phyloP scores from a whole-genome alignment of 345 rosid species.

The Atalantia buxifolia region DNA sequence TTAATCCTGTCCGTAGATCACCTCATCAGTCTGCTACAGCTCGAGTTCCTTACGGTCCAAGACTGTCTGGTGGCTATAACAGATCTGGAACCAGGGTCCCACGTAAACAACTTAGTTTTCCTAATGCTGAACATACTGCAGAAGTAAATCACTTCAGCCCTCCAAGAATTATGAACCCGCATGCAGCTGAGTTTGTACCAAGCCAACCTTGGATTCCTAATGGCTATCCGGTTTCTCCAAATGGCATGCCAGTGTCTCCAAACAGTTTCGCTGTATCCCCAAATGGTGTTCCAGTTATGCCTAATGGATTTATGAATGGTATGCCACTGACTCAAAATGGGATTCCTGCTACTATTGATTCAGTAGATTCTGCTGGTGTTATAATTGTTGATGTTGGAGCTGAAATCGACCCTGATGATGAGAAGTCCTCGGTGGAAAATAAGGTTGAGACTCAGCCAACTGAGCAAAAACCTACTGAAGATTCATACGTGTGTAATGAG shows the following conservation, averaged over 20 bases:
- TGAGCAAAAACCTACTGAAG: slow-evolving; percentile 29
- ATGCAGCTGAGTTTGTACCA: slow-evolving; percentile 91
- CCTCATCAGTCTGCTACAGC: slow-evolving; percentile 94
- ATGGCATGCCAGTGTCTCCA: slow-evolving; percentile 52
- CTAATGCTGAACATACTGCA: slow-evolving; percentile 47
- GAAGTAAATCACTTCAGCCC: slow-evolving; percentile 58
- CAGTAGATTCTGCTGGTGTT: slow-evolving; percentile 36
- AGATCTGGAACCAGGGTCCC: slow-evolving; percentile 70
- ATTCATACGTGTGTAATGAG: slow-evolving; percentile 28
- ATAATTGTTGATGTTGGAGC: slow-evolving; percentile 28
- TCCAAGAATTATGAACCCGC: slow-evolving; percentile 93
- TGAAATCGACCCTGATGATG: slow-evolving; percentile 45
- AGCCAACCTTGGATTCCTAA: slow-evolving; percentile 86
- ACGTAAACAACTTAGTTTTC: slow-evolving; percentile 63
- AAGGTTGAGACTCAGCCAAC: slow-evolving; percentile 31
- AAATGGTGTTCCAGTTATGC: slow-evolving; percentile 42
- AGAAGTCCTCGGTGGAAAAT: slow-evolving; percentile 36
- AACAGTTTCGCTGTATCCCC: slow-evolving; percentile 55
- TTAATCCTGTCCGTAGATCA: slow-evolving; percentile 74
- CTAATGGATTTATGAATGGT: slow-evolving; percentile 46
- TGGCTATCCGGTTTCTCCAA: slow-evolving; percentile 69
- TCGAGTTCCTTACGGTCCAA: slow-evolving; percentile 95
- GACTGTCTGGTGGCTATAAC: slow-evolving; percentile 85
- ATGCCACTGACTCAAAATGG: slow-evolving; percentile 49
- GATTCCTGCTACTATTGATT: slow-evolving; percentile 26